Percentiles rank a stretch among this genome's conserved stretches.
Conservation (phyloP, 306 rosid species). For the Sechiopsis laciniata region DNA sequence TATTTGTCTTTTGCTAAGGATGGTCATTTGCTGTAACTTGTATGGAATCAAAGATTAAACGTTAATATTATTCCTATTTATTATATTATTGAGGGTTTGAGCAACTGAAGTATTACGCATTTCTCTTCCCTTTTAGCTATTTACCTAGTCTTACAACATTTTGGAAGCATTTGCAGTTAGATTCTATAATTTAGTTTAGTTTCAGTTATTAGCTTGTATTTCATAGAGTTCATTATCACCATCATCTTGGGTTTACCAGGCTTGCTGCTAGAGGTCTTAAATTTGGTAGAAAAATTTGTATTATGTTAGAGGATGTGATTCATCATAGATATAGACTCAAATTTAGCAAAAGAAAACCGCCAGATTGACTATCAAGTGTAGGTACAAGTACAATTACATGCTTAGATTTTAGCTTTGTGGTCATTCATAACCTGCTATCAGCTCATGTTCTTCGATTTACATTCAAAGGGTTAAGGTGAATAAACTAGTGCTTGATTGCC, state of each 20-base stretch:
- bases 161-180: background rate
- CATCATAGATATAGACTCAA: background rate
- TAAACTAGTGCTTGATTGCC: background rate
- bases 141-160: background rate
- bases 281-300: background rate
- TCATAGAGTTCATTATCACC: background rate
- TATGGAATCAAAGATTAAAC: background rate
- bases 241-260: background rate
- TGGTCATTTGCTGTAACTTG: background rate
- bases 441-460: background rate
- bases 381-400: background rate
- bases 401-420: background rate
- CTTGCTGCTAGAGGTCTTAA: background rate
- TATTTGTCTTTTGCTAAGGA: background rate
- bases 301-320: background rate
- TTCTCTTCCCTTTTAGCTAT: background rate
- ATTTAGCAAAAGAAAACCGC: background rate
- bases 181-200: background rate
- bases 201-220: background rate
- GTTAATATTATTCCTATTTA: background rate
- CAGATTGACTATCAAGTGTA: background rate
- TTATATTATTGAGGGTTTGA: background rate
- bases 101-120: background rate
- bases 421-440: background rate
- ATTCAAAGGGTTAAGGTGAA: background rate